Evolutionary conservation across 2,329 filamentous ascomycete genomes (phyloP), one percentile per base, ranked within the genome.

Genomic region (Dryadomyces quercivorus): DNA sequence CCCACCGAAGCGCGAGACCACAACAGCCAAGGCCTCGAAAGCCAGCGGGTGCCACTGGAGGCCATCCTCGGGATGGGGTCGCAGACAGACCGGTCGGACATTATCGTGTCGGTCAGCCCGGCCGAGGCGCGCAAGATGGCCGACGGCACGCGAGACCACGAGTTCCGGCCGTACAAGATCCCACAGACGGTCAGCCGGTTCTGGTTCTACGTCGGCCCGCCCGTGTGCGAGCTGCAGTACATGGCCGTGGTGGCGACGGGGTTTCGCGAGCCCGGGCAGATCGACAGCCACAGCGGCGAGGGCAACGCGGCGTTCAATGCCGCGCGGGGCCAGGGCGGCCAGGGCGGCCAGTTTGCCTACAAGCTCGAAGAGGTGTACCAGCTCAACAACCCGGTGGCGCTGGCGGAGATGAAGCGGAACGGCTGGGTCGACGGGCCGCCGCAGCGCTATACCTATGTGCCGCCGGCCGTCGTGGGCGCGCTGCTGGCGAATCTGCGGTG

Each of bases 361-460:
- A 73, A 77, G 60, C 69, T 81, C 47, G 59, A 72, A 21, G 72
- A 83, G 60, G 70, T 85, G 1, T 85, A 84, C 61, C 73, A 81
- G 64, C 71, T 85, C 26, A 82, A 83, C 60, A 75, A 84, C 62
- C 76, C 81, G 0, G 69, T 81, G 1, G 66, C 72, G 0, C 66
- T 79, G 1, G 66, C 70, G 0, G 69, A 74, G 52, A 77, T 84
- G 69, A 72, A 71, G 47, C 67, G 70, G 45, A 75, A 77, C 43
- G 80, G 77, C 0, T 81, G 80, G 76, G 62, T 82, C 0, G 67
- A 71, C 5, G 66, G 68, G 1, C 54, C 59, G 4, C 73, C 81
- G n/a, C 67, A 70, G 26, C 75, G 73, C 51, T 82, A 76, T 56
- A 65, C 66, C 2, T 81, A 76, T 59, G 64, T 84, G 1, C 76